Base-by-base conservation (phyloP, 2,329 filamentous ascomycete genomes). In the Hypoxylon sp. region DNA sequence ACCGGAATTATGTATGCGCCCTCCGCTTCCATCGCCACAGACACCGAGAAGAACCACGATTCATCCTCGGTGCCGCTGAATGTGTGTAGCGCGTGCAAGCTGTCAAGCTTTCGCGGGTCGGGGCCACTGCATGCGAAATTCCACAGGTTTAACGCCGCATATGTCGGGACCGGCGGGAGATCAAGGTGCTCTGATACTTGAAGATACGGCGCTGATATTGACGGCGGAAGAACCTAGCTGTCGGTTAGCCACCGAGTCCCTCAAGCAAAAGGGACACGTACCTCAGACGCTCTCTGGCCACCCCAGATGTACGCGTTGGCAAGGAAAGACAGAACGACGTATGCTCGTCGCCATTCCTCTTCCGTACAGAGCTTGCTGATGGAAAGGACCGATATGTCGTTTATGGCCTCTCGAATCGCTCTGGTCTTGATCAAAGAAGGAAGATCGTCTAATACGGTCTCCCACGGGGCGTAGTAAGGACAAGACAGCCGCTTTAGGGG, bases 21-120 rank as follows among this genome's bases (percentile, higher is more conserved):
- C 42, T 87, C 83, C 27, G 91, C 89, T 76, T 98, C 94, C 72
- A 97, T 96, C 15, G 93, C 92, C 0, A 95, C 89, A 0, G 91
- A 96, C 59, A 97, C 83, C 31, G 95, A 81, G 67, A 93, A 93
- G 76, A 98, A 98, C 94, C 94, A 97, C 67, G 92, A 92, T 75
- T 98, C 94, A 65, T 96, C 92, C 47, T 88, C 77, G 6, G 91
- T 95, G 21, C 92, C 93, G 3, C 92, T 97, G 69, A 97, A 95
- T 10, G 93, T 96, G 69, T 89, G 83, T 8, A 93, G 81, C 0
- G 88, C 88, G 17, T 83, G 79, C 9, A 97, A 79, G 47, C 89
- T 86, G 56, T 91, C 84, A 8, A 94, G 78, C 55, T 85, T 78
- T 63, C 87, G 83, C 23, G 89, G 84, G 46, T 87, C 82, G 1